Percentiles rank a stretch among this genome's conserved stretches.
Conservation (phyloP, 345 rosid genomes). For the Ricinus communis region DNA sequence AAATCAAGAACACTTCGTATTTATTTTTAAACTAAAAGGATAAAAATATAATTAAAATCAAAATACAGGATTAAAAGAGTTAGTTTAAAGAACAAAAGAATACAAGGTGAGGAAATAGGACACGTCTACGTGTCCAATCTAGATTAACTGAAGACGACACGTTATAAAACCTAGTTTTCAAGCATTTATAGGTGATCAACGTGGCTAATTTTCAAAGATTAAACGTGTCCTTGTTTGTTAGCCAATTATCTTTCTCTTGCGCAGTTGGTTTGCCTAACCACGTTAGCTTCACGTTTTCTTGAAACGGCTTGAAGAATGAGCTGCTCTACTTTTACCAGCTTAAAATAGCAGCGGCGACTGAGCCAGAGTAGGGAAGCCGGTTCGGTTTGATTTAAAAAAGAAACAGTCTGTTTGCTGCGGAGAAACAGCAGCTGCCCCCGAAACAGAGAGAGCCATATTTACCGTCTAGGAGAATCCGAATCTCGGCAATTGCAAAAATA, state of each 20-base stretch:
- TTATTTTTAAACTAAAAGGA: too few relatives aligned
- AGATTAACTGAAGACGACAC: slow-evolving; percentile 1
- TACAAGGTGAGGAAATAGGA: not conserved
- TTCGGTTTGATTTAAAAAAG: too few relatives aligned
- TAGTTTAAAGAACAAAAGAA: not conserved
- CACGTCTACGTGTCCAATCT: slow-evolving; percentile 9
- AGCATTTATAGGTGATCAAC: not conserved
- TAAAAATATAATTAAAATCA: too few relatives aligned
- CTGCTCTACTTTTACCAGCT: too few relatives aligned
- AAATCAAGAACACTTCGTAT: too few relatives aligned
- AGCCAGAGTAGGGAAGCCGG: too few relatives aligned
- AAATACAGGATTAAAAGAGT: not conserved
- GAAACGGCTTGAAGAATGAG: slow-evolving; percentile 9
- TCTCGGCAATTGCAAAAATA: not conserved
- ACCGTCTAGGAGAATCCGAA: slow-evolving; percentile 7
- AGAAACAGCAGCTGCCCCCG: slow-evolving; percentile 7
- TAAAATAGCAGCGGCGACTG: slow-evolving; percentile 10
- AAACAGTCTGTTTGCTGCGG: not conserved
- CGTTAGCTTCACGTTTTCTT: not conserved
- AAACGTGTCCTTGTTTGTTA: slow-evolving; percentile 13
- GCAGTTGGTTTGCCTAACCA: slow-evolving; percentile 14
- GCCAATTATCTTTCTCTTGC: not conserved
- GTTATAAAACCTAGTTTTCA: not conserved
- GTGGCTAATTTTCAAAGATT: not conserved
- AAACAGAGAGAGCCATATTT: not conserved